phyloP scores from a whole-genome alignment of 257 asterid species.

The Solanum piurae region DNA sequence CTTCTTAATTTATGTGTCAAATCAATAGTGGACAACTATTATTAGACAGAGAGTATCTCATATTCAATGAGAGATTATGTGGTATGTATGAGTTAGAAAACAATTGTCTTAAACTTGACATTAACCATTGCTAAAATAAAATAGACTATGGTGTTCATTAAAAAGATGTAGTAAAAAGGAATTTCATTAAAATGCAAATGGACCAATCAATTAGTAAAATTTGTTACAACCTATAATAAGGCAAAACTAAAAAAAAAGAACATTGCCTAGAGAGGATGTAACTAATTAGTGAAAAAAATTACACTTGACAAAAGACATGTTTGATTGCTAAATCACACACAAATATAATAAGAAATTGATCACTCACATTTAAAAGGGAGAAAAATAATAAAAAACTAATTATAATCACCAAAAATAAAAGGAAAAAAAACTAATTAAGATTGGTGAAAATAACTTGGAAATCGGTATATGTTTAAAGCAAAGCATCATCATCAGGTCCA shows the following conservation, averaged over 20 bases:
- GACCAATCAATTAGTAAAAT: slow-evolving; percentile 30
- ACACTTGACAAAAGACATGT: slow-evolving; percentile 7
- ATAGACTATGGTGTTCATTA: background rate
- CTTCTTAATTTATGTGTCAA: too few species aligned
- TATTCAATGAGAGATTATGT: background rate
- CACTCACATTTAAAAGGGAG: slow-evolving; percentile 26
- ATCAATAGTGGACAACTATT: too few species aligned
- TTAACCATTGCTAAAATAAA: background rate
- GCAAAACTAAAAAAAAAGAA: slow-evolving; percentile 60
- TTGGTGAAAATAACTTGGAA: slow-evolving; percentile 16
- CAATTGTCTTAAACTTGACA: background rate
- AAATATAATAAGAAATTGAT: background rate
- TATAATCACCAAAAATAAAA: background rate
- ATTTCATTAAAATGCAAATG: background rate
- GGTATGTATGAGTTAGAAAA: background rate
- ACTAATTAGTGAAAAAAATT: slow-evolving; percentile 21
- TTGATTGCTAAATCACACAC: slow-evolving; percentile 18
- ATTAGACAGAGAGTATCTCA: too few species aligned
- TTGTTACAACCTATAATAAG: slow-evolving; percentile 56
- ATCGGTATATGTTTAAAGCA: slow-evolving; percentile 48
- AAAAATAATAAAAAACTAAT: background rate
- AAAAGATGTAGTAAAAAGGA: too few species aligned
- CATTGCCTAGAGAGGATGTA: slow-evolving; percentile 50
- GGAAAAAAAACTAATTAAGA: background rate
- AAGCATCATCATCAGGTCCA: slow-evolving; percentile 93